These are phyloP conservation scores for Fusarium sambucinum DNA, from an alignment of 2,329 filamentous ascomycete genomes.

Conservation along the genomic window DNA sequence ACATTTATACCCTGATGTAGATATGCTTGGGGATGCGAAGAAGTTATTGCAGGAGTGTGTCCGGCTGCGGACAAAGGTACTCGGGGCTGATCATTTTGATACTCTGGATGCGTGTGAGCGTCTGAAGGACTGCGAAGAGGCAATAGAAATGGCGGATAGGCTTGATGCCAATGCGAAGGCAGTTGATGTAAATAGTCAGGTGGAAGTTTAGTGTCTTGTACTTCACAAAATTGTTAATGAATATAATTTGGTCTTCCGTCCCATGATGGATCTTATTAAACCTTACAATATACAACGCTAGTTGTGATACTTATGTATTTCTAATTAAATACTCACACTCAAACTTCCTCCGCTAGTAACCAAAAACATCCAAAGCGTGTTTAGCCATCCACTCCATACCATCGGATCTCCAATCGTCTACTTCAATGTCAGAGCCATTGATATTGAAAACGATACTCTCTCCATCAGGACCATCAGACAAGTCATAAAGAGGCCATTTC, in stretches of 20 bases:
- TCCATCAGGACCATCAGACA: slow-evolving; percentile 30
- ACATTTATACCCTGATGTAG: not conserved
- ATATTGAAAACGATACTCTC: slow-evolving; percentile 49
- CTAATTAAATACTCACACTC: not conserved
- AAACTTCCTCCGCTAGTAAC: slow-evolving; percentile 26
- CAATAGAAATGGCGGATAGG: not conserved
- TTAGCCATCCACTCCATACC: slow-evolving; percentile 50
- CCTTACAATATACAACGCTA: not conserved
- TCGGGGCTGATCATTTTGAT: not conserved
- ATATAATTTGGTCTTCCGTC: not conserved
- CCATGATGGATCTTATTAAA: not conserved
- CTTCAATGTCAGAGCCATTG: slow-evolving; percentile 44
- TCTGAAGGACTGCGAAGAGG: not conserved
- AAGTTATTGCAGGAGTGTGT: not conserved
- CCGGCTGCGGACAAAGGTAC: not conserved
- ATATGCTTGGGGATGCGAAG: not conserved
- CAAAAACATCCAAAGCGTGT: slow-evolving; percentile 47
- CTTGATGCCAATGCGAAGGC: not conserved
- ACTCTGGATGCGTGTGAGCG: not conserved
- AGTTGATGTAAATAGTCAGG: not conserved
- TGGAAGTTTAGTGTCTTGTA: not conserved
- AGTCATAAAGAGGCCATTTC: slow-evolving; percentile 48
- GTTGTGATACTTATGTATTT: not conserved
- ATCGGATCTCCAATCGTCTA: slow-evolving; percentile 48
- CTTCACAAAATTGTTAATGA: not conserved